Evolutionary conservation across 306 rosid species (phyloP).

Genomic region (Ammopiptanthus mongolicus): DNA sequence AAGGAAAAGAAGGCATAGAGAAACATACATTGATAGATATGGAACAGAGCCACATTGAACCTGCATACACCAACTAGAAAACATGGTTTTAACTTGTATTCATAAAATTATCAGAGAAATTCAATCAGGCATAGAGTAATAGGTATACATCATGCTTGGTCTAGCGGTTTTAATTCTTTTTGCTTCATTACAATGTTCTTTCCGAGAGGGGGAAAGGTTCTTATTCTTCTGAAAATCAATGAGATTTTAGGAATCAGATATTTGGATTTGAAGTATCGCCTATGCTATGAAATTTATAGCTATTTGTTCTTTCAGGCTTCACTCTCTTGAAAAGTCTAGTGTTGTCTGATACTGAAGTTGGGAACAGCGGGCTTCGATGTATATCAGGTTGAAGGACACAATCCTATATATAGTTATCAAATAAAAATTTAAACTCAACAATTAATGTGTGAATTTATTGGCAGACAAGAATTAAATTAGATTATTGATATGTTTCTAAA

Average conservation of each 20-base stretch:
- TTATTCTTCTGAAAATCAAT: conserved; percentile 1
- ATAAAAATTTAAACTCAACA: background rate
- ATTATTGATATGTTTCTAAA: background rate
- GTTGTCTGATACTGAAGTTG: conserved; percentile 87
- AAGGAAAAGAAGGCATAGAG: background rate
- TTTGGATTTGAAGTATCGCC: conserved; percentile 3
- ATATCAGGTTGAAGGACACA: conserved; percentile 62
- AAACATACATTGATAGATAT: background rate
- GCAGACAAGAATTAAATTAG: background rate
- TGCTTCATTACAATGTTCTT: background rate
- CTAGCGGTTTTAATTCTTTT: background rate
- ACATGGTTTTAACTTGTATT: conserved; percentile 1
- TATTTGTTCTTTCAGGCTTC: conserved; percentile 57
- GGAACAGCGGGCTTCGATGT: conserved; percentile 72
- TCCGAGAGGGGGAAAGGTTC: background rate
- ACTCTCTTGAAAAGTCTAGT: conserved; percentile 69
- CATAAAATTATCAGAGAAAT: background rate
- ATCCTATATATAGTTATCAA: conserved; percentile 9
- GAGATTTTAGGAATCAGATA: conserved; percentile 18
- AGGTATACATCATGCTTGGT: background rate
- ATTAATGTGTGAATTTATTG: background rate
- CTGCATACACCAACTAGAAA: background rate
- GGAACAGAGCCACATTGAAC: background rate
- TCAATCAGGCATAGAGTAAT: conserved; percentile 1
- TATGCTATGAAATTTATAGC: conserved; percentile 5